Base-by-base conservation (phyloP, 805 yeast genomes). In the Gaillardinia entomophila region DNA sequence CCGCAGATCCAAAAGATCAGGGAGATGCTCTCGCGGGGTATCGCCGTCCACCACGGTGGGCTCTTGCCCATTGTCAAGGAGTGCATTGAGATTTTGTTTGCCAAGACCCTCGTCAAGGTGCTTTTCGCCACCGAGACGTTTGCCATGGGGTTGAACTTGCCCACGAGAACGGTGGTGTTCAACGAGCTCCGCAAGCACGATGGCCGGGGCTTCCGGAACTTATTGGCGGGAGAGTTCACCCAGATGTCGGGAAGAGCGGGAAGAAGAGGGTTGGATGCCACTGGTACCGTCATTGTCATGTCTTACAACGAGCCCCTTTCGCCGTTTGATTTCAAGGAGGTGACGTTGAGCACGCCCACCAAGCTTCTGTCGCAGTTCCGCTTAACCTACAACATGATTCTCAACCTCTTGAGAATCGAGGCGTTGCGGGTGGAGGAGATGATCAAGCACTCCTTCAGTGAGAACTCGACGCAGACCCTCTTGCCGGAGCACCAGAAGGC, bases 181-280 rank as follows among this genome's bases (percentile, higher is more conserved):
- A 75, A 87, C 40, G 86, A 82, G 29, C 63, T 82, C 31, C 66
- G 90, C 43, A 92, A 92, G 51, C 96, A 90, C 55, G 98, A 92
- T 53, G 97, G 97, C 28, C 72, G 79, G 19, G 74, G 75, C 0
- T 78, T 86, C 58, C 73, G 98, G 57, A 75, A 82, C 49, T 67
- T 92, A 38, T 70, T 82, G 7, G 96, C 98, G 0, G 98, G 98
- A 34, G 98, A 92, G 55, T 92, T 90, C 54, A 92, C 97, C 0
- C 98, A 90, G 60, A 92, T 92, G 98, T 89, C 97, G 0, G 98
- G 98, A 28, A 75, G 98, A 58, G 98, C 98, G 0, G 98, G 98
- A 38, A 79, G 98, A 62, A 79, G 98, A 67, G 98, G 98, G 23
- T 63, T 92, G 42, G 98, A 92, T 64, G 64, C 78, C 14, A 86